A percentile compares a stretch with the other conserved stretches of the same genome.
Conservation (phyloP, 75 land plant species). For the Azolla pinnata region DNA sequence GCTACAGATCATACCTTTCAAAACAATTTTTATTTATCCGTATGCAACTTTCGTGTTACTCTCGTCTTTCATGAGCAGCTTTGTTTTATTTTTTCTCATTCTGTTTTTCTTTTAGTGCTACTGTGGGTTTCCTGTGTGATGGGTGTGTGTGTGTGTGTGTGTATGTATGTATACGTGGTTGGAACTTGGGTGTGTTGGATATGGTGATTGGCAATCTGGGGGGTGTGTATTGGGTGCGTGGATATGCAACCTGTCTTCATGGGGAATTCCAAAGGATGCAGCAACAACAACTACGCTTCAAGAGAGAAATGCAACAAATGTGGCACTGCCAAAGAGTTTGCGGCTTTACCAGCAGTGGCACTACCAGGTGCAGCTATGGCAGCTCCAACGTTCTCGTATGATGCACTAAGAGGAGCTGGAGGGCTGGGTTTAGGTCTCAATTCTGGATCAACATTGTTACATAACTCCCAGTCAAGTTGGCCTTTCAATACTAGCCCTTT, state of each 20-base stretch:
- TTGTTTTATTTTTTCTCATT: neutral
- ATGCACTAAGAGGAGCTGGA: conserved; percentile 39
- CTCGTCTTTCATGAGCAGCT: no score
- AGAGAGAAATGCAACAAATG: conserved; percentile 81
- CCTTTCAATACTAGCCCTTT: conserved; percentile 16
- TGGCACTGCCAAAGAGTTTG: conserved; percentile 56
- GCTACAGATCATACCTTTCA: no score
- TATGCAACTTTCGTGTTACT: no score
- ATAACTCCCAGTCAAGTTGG: conserved; percentile 27
- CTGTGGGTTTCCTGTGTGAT: conserved; percentile 34
- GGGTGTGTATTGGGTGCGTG: conserved; percentile 4
- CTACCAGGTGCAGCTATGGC: conserved; percentile 42
- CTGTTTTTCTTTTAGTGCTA: conserved; percentile 9
- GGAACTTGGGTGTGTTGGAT: conserved; percentile 10
- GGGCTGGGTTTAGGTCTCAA: conserved; percentile 30
- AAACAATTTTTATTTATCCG: no score
- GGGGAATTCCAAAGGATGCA: conserved; percentile 71
- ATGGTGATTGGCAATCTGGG: conserved; percentile 4
- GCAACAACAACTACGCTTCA: conserved; percentile 90
- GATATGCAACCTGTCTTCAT: conserved; percentile 14
- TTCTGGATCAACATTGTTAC: conserved; percentile 19
- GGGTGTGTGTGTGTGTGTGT: conserved; percentile 28
- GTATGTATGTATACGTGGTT: neutral
- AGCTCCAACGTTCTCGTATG: conserved; percentile 34
- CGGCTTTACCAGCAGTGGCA: conserved; percentile 66